A percentile compares a stretch with the other conserved stretches of the same genome.
Conservation (phyloP, 2,329 filamentous ascomycete genomes). For the Rhexocercosporidium sp. region DNA sequence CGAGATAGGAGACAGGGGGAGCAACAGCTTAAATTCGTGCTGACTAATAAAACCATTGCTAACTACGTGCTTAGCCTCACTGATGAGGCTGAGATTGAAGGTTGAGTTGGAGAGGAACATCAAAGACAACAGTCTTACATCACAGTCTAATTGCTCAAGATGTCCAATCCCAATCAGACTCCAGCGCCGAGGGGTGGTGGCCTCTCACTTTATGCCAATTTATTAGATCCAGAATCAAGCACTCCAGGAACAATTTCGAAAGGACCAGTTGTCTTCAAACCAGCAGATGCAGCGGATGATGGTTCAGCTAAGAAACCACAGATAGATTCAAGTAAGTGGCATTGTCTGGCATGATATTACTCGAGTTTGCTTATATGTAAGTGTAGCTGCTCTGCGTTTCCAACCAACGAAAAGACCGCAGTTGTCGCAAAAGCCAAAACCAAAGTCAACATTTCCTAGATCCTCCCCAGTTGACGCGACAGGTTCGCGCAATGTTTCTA, state of each 20-base stretch:
- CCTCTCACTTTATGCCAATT: constrained; percentile 83
- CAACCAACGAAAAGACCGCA: constrained; percentile 85
- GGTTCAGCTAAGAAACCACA: constrained; percentile 62
- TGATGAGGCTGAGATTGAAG: constrained; percentile 27
- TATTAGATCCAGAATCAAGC: constrained; percentile 68
- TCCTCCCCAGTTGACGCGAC: constrained; percentile 40
- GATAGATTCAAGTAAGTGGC: constrained; percentile 62
- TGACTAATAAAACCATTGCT: neutral
- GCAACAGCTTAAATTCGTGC: neutral
- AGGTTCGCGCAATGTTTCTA: constrained; percentile 36
- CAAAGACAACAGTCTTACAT: neutral
- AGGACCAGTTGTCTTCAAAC: constrained; percentile 74
- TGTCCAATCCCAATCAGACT: constrained; percentile 38
- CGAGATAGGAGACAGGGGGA: constrained; percentile 11
- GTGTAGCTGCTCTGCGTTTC: constrained; percentile 73
- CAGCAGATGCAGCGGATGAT: constrained; percentile 49
- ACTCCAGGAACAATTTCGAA: constrained; percentile 70
- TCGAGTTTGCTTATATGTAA: constrained; percentile 51
- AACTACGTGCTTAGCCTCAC: constrained; percentile 27
- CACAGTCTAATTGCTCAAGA: constrained; percentile 14
- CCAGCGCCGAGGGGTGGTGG: constrained; percentile 48
- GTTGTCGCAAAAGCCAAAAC: constrained; percentile 62
- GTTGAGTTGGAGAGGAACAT: neutral
- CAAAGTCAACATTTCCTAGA: constrained; percentile 66
- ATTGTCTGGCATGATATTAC: constrained; percentile 40